phyloP scores from a whole-genome alignment of 1,139 yeast species.

The Kazachstania sp. region DNA sequence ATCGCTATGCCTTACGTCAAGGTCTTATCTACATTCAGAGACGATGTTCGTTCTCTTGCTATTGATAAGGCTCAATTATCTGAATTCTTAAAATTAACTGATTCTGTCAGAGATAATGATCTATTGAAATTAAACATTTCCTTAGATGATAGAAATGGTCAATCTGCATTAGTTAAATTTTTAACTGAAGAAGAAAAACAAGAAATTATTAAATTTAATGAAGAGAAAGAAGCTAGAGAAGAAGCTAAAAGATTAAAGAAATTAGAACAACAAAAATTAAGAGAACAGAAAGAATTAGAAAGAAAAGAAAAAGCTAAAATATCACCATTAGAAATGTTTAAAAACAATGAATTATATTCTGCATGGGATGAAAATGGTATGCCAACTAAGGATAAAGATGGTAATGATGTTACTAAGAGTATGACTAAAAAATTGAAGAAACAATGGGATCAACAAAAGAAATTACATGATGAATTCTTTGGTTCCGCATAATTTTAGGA shows the following conservation, averaged over 20 bases:
- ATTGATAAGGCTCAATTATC: conserved; percentile 49
- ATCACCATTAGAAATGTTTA: conserved; percentile 67
- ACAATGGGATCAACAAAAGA: conserved; percentile 70
- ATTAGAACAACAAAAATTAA: conserved; percentile 35
- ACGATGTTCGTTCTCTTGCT: conserved; percentile 64
- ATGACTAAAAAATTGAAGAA: conserved; percentile 73
- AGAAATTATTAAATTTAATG: conserved; percentile 51
- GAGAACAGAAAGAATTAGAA: conserved; percentile 57
- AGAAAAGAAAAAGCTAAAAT: conserved; percentile 60
- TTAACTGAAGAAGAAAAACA: conserved; percentile 59
- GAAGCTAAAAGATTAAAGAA: conserved; percentile 42
- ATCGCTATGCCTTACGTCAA: conserved; percentile 71
- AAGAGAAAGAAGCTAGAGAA: conserved; percentile 49
- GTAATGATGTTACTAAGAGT: conserved; percentile 85
- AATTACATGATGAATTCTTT: conserved; percentile 61
- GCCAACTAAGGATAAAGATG: conserved; percentile 68
- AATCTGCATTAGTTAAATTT: conserved; percentile 66
- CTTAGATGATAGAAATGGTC: conserved; percentile 79
- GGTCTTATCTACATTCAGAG: conserved; percentile 71
- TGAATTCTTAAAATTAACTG: conserved; percentile 53
- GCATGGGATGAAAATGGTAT: conserved; percentile 83
- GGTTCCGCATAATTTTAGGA: conserved; percentile 3
- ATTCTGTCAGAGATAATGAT: conserved; percentile 51
- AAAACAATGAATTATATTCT: conserved; percentile 42
- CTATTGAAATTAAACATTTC: conserved; percentile 70